These are phyloP conservation scores for Dysphania ambrosioides DNA, from an alignment of 148 eudicot genomes.

Conservation along the genomic window DNA sequence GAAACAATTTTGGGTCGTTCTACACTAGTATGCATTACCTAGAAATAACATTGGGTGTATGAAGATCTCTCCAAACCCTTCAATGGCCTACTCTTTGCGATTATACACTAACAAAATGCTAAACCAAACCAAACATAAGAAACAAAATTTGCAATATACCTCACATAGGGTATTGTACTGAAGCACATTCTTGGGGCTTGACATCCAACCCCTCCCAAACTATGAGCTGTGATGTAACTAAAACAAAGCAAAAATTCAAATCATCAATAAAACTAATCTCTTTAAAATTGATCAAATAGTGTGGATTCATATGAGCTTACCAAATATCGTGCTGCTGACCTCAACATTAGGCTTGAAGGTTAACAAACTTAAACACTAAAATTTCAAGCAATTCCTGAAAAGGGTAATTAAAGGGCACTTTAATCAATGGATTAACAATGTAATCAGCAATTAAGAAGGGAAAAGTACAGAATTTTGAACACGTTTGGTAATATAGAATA, in stretches of 20 bases:
- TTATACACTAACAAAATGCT: background rate
- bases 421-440: background rate
- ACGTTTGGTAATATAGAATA: too few relatives aligned
- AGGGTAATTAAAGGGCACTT: background rate
- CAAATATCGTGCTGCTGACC: slow-evolving; percentile 6
- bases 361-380: background rate
- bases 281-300: background rate
- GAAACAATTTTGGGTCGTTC: too few relatives aligned
- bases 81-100: background rate
- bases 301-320: slow-evolving; percentile 6
- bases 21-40: too few relatives aligned
- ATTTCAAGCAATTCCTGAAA: background rate
- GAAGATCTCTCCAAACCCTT: background rate
- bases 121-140: background rate
- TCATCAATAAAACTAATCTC: background rate
- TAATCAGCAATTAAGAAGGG: background rate
- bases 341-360: slow-evolving; percentile 11
- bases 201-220: slow-evolving; percentile 16
- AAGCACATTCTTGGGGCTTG: slow-evolving; percentile 26
- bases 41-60: background rate
- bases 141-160: slow-evolving; percentile 5
- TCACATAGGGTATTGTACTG: slow-evolving; percentile 30
- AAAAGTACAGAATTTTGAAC: too few relatives aligned
- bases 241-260: slow-evolving; percentile 4
- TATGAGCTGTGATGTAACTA: slow-evolving; percentile 24